Evolutionary conservation across 2,329 filamentous ascomycete species (phyloP), one percentile per base, ranked within the genome.

Genomic region (Apiospora hydei): DNA sequence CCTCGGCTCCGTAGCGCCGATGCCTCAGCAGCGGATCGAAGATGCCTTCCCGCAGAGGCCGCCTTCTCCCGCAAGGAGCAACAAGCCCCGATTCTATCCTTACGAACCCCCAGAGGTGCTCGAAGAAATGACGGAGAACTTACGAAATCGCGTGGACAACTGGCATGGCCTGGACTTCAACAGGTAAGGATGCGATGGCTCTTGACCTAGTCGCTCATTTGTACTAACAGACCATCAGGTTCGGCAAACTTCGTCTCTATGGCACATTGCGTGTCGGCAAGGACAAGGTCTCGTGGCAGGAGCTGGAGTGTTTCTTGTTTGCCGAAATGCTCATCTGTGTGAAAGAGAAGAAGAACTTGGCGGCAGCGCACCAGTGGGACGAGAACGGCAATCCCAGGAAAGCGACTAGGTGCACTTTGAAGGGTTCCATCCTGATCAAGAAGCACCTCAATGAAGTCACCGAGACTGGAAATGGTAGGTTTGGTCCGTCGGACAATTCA

Each of bases 321-420:
- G 94, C 93, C 5, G 96, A 99, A 84, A 99, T 99, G 96, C 92
- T 99, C 77, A 99, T 99, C 75, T 99, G 96, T 80, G 95, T 99
- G 73, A 99, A 98, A 83, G 96, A 98, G 84, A 98, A 98, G 88
- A 98, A 95, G 84, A 83, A 87, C 11, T 81, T 85, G 13, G 76
- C 86, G 78, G 73, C 86, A 8, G 79, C 88, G 51, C 88, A 90
- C 69, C 90, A 93, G 75, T 95, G 93, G 89, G 92, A 91, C 69
- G 90, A 90, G 70, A 84, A 84, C 24, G 85, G 86, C 5, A 80
- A 86, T 0, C 88, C 87, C 30, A 88, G 88, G 71, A 95, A 92
- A 81, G 86, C 89, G 13, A 90, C 91, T 3, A 90, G 94, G 75
- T 98, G 93, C 85, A 97, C 95, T 0, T 86, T 99, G 57, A 99